Percentiles rank a stretch among this genome's conserved stretches.
These are phyloP conservation scores for Hordeum marinum DNA, from an alignment of 176 grass and related monocot species.

Conservation along the genomic window DNA sequence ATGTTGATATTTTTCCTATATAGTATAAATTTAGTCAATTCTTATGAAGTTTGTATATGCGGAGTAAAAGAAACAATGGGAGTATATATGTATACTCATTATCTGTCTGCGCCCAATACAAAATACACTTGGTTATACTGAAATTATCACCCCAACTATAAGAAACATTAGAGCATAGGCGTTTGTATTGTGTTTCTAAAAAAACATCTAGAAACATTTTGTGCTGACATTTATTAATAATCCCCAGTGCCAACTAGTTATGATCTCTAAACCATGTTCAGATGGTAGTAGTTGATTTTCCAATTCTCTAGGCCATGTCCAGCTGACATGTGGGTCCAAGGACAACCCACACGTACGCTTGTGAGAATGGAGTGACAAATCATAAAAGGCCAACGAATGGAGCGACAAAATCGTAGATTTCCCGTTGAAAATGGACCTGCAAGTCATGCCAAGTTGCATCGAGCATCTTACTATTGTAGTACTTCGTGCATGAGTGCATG, in stretches of 20 bases:
- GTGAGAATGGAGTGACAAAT: background rate
- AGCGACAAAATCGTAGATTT: background rate
- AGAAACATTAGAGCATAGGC: background rate
- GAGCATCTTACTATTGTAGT: background rate
- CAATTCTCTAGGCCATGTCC: background rate
- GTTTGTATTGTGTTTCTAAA: too few species aligned
- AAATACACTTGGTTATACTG: background rate
- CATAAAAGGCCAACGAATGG: background rate
- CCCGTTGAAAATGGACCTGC: constrained; percentile 8
- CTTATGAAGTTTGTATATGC: too few species aligned
- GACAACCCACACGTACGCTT: background rate
- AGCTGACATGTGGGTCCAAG: background rate
- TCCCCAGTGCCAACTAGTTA: too few species aligned
- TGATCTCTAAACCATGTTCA: too few species aligned
- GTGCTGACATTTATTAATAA: too few species aligned
- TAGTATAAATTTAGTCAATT: too few species aligned
- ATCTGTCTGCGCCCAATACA: too few species aligned
- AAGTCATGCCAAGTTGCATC: constrained; percentile 34
- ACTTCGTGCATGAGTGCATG: constrained; percentile 8
- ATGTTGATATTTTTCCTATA: too few species aligned
- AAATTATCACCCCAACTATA: background rate
- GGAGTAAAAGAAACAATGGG: too few species aligned
- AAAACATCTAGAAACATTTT: too few species aligned
- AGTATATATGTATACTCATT: too few species aligned
- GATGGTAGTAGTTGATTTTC: background rate